Evolutionary conservation across 768 basidiomycete genomes (phyloP).

Genomic region (Exsudoporus frostii): DNA sequence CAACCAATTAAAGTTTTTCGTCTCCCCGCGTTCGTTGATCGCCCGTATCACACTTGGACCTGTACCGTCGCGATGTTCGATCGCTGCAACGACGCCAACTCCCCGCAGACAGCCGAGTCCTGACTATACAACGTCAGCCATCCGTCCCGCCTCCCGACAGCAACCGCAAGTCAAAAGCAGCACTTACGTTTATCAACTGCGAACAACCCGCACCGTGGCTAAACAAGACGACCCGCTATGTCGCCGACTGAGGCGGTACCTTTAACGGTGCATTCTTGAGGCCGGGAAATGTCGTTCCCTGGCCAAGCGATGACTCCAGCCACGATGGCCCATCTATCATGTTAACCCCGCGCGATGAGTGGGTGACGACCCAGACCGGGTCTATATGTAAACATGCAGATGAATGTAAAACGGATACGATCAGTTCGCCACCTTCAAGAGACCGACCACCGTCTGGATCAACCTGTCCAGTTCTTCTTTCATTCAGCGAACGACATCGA

Average conservation of each 20-base stretch:
- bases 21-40: conserved; percentile 19
- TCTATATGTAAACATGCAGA: conserved; percentile 16
- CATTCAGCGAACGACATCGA: neutral
- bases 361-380: neutral
- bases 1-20: conserved; percentile 32
- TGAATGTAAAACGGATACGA: conserved; percentile 26
- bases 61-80: conserved; percentile 49
- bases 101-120: conserved; percentile 41
- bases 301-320: conserved; percentile 28
- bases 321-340: no score
- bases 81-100: conserved; percentile 42
- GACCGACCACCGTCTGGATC: conserved; percentile 30
- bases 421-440: conserved; percentile 32
- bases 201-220: conserved; percentile 45
- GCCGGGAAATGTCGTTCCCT: conserved; percentile 33
- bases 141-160: neutral
- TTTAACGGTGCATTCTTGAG: conserved; percentile 25
- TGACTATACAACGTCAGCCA: neutral
- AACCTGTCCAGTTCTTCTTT: conserved; percentile 13
- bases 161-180: neutral
- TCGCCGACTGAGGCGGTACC: conserved; percentile 8
- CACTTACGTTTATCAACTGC: conserved; percentile 35
- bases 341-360: neutral
- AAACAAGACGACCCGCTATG: conserved; percentile 44
- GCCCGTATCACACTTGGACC: conserved; percentile 35